These are phyloP conservation scores for Chlamydomonas reinhardtii DNA, from an alignment of 163 green algal species.

Conservation along the genomic window DNA sequence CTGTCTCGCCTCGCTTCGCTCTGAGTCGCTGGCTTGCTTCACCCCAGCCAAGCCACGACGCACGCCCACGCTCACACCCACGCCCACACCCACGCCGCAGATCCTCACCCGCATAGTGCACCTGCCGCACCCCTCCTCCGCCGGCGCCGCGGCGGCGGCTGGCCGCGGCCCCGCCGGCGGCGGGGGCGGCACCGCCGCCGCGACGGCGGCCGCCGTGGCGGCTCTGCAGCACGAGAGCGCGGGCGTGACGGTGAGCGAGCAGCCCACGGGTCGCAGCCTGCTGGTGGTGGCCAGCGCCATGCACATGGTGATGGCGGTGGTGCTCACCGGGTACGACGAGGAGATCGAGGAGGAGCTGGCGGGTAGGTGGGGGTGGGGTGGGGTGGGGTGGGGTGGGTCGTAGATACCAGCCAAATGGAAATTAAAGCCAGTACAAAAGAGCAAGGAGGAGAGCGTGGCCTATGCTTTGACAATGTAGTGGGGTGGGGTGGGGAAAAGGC, in stretches of 20 bases:
- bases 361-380: slow-evolving; percentile 18
- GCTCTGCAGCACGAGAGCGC: slow-evolving; percentile 1
- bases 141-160: not conserved
- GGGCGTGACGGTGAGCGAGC: slow-evolving; percentile 37
- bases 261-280: slow-evolving; percentile 27
- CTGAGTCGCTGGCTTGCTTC: too few species aligned
- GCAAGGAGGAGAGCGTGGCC: too few species aligned
- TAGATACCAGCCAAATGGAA: too few species aligned
- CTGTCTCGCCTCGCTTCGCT: too few species aligned
- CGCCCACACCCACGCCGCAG: not conserved
- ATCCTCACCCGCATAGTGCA: slow-evolving; percentile 34
- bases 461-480: too few species aligned
- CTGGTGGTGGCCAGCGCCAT: slow-evolving; percentile 43
- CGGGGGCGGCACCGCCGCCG: not conserved
- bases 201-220: slow-evolving; percentile 3
- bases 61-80: too few species aligned
- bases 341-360: slow-evolving; percentile 61
- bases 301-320: slow-evolving; percentile 37
- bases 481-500: too few species aligned
- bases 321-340: slow-evolving; percentile 55
- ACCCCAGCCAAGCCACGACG: too few species aligned
- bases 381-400: not conserved
- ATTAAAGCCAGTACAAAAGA: too few species aligned
- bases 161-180: not conserved
- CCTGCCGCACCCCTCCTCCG: slow-evolving; percentile 20